Evolutionary conservation across 306 rosid genomes (phyloP).

Genomic region (Rubus idaeus): DNA sequence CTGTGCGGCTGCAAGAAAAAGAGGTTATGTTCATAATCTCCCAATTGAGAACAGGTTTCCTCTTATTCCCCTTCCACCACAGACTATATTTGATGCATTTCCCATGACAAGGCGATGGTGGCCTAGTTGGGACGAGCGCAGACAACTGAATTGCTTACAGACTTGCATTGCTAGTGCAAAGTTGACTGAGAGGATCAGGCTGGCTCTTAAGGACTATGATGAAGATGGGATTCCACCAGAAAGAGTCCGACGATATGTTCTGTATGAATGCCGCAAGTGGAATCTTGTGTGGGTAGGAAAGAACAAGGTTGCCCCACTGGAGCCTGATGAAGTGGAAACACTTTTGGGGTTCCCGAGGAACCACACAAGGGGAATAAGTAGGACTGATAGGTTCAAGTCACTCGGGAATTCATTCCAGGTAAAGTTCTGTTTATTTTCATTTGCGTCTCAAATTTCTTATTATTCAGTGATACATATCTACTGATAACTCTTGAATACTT

Average conservation of each 20-base stretch:
- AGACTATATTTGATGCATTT: slow-evolving; percentile 67
- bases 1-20: slow-evolving; percentile 89
- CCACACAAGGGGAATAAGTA: slow-evolving; percentile 94
- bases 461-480: neutral
- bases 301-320: slow-evolving; percentile 92
- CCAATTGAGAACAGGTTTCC: slow-evolving; percentile 74
- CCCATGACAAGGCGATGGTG: slow-evolving; percentile 92
- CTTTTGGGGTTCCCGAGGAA: slow-evolving; percentile 87
- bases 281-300: slow-evolving; percentile 98
- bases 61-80: slow-evolving; percentile 77
- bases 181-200: slow-evolving; percentile 69
- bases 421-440: slow-evolving; percentile 3
- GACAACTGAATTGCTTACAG: slow-evolving; percentile 76
- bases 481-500: neutral
- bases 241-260: slow-evolving; percentile 52
- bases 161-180: slow-evolving; percentile 73
- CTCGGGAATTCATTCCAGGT: slow-evolving; percentile 99
- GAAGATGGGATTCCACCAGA: slow-evolving; percentile 53
- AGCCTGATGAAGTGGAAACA: slow-evolving; percentile 87
- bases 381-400: slow-evolving; percentile 89
- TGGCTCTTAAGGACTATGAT: slow-evolving; percentile 58
- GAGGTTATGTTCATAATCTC: slow-evolving; percentile 93
- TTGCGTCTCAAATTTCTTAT: neutral
- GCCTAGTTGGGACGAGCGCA: slow-evolving; percentile 90
- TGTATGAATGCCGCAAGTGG: slow-evolving; percentile 87